Base-by-base conservation (phyloP, 2,329 filamentous ascomycete species). In the Colletotrichum tofieldiae region DNA sequence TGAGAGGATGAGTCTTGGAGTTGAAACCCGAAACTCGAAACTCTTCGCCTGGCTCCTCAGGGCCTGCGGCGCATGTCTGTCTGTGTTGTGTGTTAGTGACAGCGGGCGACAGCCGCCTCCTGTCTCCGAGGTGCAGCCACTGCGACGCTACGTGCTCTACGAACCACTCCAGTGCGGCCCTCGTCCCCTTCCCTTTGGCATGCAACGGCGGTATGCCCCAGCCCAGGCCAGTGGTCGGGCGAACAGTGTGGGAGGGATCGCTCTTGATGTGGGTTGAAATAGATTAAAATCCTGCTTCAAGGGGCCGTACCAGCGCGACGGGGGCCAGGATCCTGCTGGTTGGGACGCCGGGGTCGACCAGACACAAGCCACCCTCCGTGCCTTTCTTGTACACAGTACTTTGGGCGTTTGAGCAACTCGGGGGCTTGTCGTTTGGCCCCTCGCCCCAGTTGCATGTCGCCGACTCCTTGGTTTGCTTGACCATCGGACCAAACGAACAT, bases 241-340 rank as follows among this genome's bases (percentile, higher is more conserved):
- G 59, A 64, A 64, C 59, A 26, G 65, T 64, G 69, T 69, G 65
- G 59, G 45, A 69, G 69, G 51, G 69, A 72, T 72, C 59, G 69
- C 69, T 72, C 69, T 43, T 23, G 16, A 69, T 49, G 59, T 69
- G 69, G 69, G 66, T 59, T 72, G 52, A 54, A 55, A 72, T 71
- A 73, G 67, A 73, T 71, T 71, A 73, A 71, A 67, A 56, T 61
- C 43, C 61, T 71, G 71, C 71, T 73, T 73, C 71, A 73, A 73
- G 71, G 71, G 67, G 66, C 66, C 61, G 67, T 49, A 47, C 54
- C 66, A 72, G 66, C 70, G 66, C 54, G 54, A 60, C 67, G 29
- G 54, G 45, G 55, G 56, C 71, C 32, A 56, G 71, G 71, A 63
- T 73, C 41, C 55, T 56, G 61, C 71, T 65, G 71, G 71, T 49